Conservation (phyloP, 2,329 filamentous ascomycete species). For the Nannizziopsis barbatae region DNA sequence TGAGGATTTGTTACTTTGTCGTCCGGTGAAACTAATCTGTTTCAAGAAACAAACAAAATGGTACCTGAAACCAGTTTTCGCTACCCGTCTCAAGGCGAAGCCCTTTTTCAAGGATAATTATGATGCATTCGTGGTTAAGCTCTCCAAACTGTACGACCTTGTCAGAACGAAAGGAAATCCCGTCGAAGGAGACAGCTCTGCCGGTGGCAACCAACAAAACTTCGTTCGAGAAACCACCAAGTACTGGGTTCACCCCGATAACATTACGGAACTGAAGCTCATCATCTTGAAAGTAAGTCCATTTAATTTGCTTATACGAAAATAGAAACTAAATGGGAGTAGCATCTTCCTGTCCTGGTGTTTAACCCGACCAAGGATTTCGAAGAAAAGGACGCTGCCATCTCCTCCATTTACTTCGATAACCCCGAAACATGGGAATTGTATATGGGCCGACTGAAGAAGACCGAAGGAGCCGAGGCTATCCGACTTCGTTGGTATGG, state of each 20-base stretch:
- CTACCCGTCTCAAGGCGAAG: constrained; percentile 83
- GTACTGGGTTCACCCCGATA: constrained; percentile 98
- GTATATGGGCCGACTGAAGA: constrained; percentile 88
- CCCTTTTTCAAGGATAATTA: constrained; percentile 99
- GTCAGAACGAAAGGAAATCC: constrained; percentile 89
- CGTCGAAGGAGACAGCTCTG: constrained; percentile 79
- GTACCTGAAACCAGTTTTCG: constrained; percentile 92
- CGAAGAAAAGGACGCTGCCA: constrained; percentile 77
- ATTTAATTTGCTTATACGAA: not conserved
- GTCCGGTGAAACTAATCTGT: constrained; percentile 8
- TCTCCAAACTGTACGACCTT: constrained; percentile 89
- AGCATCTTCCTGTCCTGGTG: constrained; percentile 86
- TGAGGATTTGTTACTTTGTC: not conserved
- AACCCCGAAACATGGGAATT: constrained; percentile 89
- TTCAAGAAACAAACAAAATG: constrained; percentile 80
- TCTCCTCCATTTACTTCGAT: constrained; percentile 97
- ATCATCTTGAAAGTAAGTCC: constrained; percentile 69
- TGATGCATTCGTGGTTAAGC: constrained; percentile 85
- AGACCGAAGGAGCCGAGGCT: constrained; percentile 93
- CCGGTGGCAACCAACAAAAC: constrained; percentile 84
- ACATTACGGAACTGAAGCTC: constrained; percentile 95
- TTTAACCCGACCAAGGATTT: constrained; percentile 98
- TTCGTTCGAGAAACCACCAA: constrained; percentile 97
- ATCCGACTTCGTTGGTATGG: constrained; percentile 96
- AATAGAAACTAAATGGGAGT: not conserved